Evolutionary conservation across 2,329 filamentous ascomycete genomes (phyloP), one percentile per base, ranked within the genome.

Genomic region (Orbilia quercus): DNA sequence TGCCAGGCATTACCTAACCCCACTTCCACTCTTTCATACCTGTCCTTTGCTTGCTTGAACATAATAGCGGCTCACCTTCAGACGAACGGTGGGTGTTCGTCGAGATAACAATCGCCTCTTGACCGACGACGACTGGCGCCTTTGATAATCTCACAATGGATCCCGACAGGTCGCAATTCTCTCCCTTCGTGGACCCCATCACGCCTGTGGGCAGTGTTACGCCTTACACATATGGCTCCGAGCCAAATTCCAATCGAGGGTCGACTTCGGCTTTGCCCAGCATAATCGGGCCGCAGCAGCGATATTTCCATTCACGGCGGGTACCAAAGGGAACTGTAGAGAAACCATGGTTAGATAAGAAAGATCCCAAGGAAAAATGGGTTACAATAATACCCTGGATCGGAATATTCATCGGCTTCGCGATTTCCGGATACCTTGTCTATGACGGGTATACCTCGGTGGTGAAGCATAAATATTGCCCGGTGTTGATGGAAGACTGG

Each of bases 291-390:
- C 79, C 79, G 42, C 79, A 79, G 40, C 82, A 83, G 76, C 82
- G 84, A 59, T 92, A 89, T 81, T 94, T 93, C 79, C 89, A 89
- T 80, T 92, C 90, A 16, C 84, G 90, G 69, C 83, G 90, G 73
- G 85, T 94, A 34, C 86, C 84, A 79, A 91, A 91, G 79, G 90
- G 87, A 44, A 86, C 91, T 53, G 81, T 91, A 1, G 89, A 92
- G 79, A 89, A 91, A 81, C 90, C 91, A 11, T 95, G 91, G 91
- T 81, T 90, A 40, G 81, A 85, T n/a, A 89, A 88, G 79, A 87
- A 84, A 66, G 89, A 93, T 76, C 88, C 89, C 11, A 90, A 88
- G 80, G 90, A 94, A 84, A 95, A 92, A 82, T 95, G 91, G 91
- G 88, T 91, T 7, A 92, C 89, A 1, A 92, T 94, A 75, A 85